Base-by-base conservation (phyloP, 176 grass and related monocot species). In the Otatea glauca region DNA sequence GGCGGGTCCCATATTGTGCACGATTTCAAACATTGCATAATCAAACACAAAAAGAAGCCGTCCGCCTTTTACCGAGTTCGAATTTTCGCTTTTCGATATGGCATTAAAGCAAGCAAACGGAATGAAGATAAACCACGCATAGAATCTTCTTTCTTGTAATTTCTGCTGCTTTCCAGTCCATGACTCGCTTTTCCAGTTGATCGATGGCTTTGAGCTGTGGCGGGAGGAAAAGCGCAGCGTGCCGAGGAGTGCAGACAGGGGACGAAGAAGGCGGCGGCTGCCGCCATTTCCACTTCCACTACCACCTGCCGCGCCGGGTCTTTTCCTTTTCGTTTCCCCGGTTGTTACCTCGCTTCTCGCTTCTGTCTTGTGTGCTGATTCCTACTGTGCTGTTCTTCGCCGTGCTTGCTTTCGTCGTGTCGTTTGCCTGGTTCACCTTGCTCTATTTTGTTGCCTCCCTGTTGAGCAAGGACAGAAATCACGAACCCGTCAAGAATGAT, bases 381-480 rank as follows among this genome's bases (percentile, higher is more conserved):
- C 82, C 65, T 53, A 62, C 70, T 15, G 70, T 34, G 41, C 50
- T 89, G 25, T 89, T 53, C 82, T 53, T 89, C 29, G 62, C 42
- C 8, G 41, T 81, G 50, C 12, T 85, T 43, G 61, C 62, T 32
- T 85, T 85, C 13, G 42, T 85, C 39, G 76, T 68, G 17, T 85
- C 32, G 10, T 85, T 89, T 39, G 51, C 79, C 42, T 89, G 82
- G 61, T 80, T 85, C 76, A 89, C 88, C 70, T 39, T 89, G 41
- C 51, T 81, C 62, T 81, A 89, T 23, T 69, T 85, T 13, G 32
- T 75, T 20, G 66, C 41, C 4, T 75, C 62, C 8, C n/a, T 89
- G 11, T 44, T 37, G 50, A 53, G 37, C 11, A 51, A 83, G 38
- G n/a, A 39, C 45, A 61, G 4, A 2, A 4, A 27, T 2, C 9